Conservation (phyloP, 2,329 filamentous ascomycete species). For the Didymella lethalis region DNA sequence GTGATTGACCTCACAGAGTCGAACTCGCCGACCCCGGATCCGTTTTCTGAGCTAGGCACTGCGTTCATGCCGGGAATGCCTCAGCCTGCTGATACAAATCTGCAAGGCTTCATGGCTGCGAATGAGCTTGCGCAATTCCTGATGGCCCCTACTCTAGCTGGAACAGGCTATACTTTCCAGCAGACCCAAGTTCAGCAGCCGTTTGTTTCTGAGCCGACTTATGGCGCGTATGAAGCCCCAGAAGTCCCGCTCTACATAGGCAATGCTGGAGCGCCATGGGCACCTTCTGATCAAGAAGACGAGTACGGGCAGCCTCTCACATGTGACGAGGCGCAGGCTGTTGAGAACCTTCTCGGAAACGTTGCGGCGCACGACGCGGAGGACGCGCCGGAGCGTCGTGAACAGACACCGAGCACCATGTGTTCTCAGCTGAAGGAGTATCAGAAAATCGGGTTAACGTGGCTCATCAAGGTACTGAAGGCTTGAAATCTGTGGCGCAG, state of each 20-base stretch:
- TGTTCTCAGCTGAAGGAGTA: constrained; percentile 77
- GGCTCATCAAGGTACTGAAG: constrained; percentile 67
- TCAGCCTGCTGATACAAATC: constrained; percentile 27
- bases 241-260: constrained; percentile 17
- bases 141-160: constrained; percentile 24
- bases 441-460: constrained; percentile 78
- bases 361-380: constrained; percentile 46
- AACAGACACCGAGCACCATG: constrained; percentile 74
- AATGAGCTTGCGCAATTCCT: constrained; percentile 44
- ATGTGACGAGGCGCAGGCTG: constrained; percentile 30
- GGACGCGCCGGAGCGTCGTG: constrained; percentile 63
- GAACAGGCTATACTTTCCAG: constrained; percentile 27
- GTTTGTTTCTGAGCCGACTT: neutral
- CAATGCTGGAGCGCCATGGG: constrained; percentile 12
- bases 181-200: constrained; percentile 13
- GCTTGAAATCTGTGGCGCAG: neutral
- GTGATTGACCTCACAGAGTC: constrained; percentile 40
- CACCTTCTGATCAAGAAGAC: constrained; percentile 25
- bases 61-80: constrained; percentile 17
- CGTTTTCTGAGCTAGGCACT: constrained; percentile 31
- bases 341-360: constrained; percentile 44
- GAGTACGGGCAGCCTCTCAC: constrained; percentile 27
- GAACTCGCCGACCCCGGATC: constrained; percentile 33
- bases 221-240: constrained; percentile 7
- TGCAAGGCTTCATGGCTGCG: constrained; percentile 36